A percentile compares a stretch with the other conserved stretches of the same genome.
phyloP scores from a whole-genome alignment of 768 basidiomycete genomes.

The Dioszegia hungarica region DNA sequence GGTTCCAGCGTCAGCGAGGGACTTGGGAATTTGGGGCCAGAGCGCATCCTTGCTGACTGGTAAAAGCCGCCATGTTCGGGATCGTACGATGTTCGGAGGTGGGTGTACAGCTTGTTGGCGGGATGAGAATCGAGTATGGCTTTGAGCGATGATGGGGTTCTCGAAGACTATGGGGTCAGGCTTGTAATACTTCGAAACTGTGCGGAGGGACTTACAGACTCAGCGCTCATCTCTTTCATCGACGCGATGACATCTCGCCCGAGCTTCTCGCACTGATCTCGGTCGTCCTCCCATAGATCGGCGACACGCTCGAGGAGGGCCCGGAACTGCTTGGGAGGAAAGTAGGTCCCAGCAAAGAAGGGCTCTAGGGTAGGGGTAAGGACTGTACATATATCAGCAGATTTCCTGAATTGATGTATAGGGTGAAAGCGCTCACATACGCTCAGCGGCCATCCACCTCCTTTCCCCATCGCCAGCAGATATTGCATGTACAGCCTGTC shows the following conservation, averaged over 20 bases:
- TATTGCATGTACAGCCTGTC: constrained; percentile 54
- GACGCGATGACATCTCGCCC: constrained; percentile 29
- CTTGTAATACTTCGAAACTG: too few relatives aligned
- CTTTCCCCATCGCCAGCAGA: constrained; percentile 46
- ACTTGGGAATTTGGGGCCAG: constrained; percentile 51
- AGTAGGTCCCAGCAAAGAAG: constrained; percentile 45
- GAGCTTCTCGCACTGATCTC: constrained; percentile 25
- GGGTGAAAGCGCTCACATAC: constrained; percentile 28
- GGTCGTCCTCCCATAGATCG: constrained; percentile 41
- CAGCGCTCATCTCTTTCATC: constrained; percentile 23
- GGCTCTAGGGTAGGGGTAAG: constrained; percentile 41
- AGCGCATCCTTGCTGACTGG: constrained; percentile 21
- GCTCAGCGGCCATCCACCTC: constrained; percentile 45
- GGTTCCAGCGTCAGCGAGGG: constrained; percentile 37
- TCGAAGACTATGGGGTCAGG: constrained; percentile 14
- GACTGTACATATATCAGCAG: constrained; percentile 17
- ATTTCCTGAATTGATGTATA: not conserved
- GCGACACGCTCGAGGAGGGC: constrained; percentile 27
- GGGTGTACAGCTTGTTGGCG: constrained; percentile 23
- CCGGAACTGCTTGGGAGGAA: constrained; percentile 28
- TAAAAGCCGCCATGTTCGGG: constrained; percentile 50
- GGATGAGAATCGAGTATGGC: constrained; percentile 16
- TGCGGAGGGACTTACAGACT: not conserved
- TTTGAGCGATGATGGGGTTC: constrained; percentile 15
- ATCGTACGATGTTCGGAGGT: constrained; percentile 43